Evolutionary conservation across 2,329 filamentous ascomycete species (phyloP), one percentile per base, ranked within the genome.

Genomic region (Rhytidhysteron rufulum): DNA sequence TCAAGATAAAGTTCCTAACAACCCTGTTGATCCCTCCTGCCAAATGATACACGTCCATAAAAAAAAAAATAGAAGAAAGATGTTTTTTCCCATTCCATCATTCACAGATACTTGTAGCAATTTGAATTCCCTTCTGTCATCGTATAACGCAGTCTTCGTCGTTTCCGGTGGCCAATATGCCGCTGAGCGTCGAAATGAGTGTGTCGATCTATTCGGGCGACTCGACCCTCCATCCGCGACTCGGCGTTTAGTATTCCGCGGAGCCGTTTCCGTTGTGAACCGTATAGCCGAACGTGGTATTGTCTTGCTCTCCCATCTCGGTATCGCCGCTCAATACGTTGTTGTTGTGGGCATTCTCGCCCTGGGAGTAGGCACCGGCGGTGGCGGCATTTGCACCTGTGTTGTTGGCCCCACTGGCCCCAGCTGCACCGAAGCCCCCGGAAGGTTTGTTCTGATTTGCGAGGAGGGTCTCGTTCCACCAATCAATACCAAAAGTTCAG

Each of bases 381-480:
- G 60, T 50, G 48, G 52, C 53, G 50, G 55, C 42, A 54, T 50
- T 53, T 45, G 50, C 50, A 51, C 46, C 50, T 59, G 61, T 30
- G 53, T 56, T 56, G 57, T 57, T 57, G 56, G 60, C 41, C 49
- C 60, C 56, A 53, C 52, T 50, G 53, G 53, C 42, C 50, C 60
- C 61, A 51, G 51, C 49, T 51, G 61, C 48, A 57, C 50, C 50
- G 54, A 55, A 62, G 46, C 60, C 61, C 46, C 60, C 62, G 50
- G 62, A 66, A 47, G 74, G 74, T 60, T 79, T 76, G 65, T 73
- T 75, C 66, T 81, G 78, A 62, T 78, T 80, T 67, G 86, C 85
- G 53, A 88, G 86, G 71, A 93, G 85, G 51, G 86, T 88, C 83
- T 91, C 71, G 73, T 75, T 58, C 63, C 68, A 65, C 63, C 66